These are phyloP conservation scores for Scheffersomyces stipitis DNA, from an alignment of 805 yeast genomes.

Conservation along the genomic window DNA sequence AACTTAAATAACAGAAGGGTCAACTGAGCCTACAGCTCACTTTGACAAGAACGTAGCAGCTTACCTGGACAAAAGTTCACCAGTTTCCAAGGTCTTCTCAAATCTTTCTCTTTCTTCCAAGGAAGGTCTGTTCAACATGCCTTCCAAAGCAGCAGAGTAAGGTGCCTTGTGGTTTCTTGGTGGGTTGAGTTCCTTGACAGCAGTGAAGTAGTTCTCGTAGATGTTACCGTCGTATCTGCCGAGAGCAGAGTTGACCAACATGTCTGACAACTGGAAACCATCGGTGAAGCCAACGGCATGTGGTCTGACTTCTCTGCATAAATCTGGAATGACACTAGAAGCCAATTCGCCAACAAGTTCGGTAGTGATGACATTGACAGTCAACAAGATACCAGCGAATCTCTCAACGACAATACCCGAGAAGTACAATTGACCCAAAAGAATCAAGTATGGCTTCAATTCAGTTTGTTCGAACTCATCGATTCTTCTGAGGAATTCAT, in stretches of 20 bases:
- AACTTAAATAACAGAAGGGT: too few species aligned
- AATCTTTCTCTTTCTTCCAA: slow-evolving; percentile 33
- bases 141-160: slow-evolving; percentile 43
- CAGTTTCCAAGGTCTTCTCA: slow-evolving; percentile 31
- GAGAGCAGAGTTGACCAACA: slow-evolving; percentile 75
- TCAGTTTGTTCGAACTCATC: slow-evolving; percentile 33
- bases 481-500: slow-evolving; percentile 37
- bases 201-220: slow-evolving; percentile 70
- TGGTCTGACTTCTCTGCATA: slow-evolving; percentile 43
- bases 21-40: too few species aligned
- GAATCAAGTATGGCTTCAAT: slow-evolving; percentile 50
- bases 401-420: slow-evolving; percentile 58
- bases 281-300: slow-evolving; percentile 80
- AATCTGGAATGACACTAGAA: slow-evolving; percentile 38
- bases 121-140: slow-evolving; percentile 34
- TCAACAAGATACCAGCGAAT: slow-evolving; percentile 71
- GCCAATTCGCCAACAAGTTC: slow-evolving; percentile 48
- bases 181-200: slow-evolving; percentile 50
- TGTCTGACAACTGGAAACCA: slow-evolving; percentile 79
- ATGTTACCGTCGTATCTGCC: slow-evolving; percentile 83
- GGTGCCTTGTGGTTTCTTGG: slow-evolving; percentile 58
- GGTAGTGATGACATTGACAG: slow-evolving; percentile 55
- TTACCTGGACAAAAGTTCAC: slow-evolving; percentile 18
- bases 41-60: neutral
- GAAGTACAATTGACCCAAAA: slow-evolving; percentile 63